Evolutionary conservation across 1,284 basidiomycete species (phyloP).

Genomic region (Irpex sp.): DNA sequence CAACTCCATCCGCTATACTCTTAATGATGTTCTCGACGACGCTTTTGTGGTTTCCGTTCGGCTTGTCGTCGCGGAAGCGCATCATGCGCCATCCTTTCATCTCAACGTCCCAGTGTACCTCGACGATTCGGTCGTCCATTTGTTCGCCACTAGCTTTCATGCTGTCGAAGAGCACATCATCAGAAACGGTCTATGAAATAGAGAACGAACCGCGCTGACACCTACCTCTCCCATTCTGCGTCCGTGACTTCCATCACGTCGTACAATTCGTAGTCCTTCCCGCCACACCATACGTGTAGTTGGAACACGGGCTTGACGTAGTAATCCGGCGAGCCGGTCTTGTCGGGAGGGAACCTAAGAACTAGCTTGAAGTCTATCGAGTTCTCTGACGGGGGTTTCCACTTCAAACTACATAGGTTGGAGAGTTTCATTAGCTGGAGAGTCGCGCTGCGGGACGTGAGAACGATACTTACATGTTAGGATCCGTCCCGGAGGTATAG

Average conservation of each 20-base stretch:
- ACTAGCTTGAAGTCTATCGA: slow-evolving; percentile 96
- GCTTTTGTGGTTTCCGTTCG: slow-evolving; percentile 77
- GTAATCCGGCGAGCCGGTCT: slow-evolving; percentile 68
- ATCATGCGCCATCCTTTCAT: slow-evolving; percentile 78
- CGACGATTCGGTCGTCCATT: slow-evolving; percentile 89
- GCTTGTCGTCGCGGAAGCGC: slow-evolving; percentile 91
- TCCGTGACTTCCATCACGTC: slow-evolving; percentile 86
- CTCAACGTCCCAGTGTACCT: slow-evolving; percentile 82
- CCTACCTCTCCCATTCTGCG: slow-evolving; percentile 89
- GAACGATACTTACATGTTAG: slow-evolving; percentile 67
- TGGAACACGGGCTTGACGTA: slow-evolving; percentile 83
- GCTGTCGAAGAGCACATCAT: slow-evolving; percentile 35
- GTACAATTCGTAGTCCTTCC: slow-evolving; percentile 72
- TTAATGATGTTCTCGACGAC: slow-evolving; percentile 83
- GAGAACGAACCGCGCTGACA: slow-evolving; percentile 9
- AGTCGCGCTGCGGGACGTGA: slow-evolving; percentile 3
- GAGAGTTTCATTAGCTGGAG: too few species aligned
- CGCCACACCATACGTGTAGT: slow-evolving; percentile 76
- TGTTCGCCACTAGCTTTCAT: slow-evolving; percentile 85
- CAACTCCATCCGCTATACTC: slow-evolving; percentile 88
- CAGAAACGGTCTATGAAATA: neutral
- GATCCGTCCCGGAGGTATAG: slow-evolving; percentile 88
- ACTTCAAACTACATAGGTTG: too few species aligned
- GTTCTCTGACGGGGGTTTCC: slow-evolving; percentile 99
- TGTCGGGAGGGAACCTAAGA: slow-evolving; percentile 76